Base-by-base conservation (phyloP, 2,329 filamentous ascomycete genomes). In the Colletotrichum australisinense region DNA sequence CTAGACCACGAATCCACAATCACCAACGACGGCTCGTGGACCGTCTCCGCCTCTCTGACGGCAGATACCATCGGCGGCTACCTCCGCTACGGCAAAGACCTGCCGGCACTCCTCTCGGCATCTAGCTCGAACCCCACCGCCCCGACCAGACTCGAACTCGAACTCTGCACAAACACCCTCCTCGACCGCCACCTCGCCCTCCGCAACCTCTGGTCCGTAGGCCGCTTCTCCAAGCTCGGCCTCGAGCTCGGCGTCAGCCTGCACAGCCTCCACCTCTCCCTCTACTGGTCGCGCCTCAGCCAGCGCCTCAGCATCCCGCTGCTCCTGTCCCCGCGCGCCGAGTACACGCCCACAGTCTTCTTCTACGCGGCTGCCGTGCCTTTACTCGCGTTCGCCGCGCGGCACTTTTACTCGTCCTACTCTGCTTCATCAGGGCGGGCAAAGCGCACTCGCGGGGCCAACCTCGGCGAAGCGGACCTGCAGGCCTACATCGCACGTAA, bases 241-340 rank as follows among this genome's bases (percentile, higher is more conserved):
- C 77, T 88, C 42, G 86, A 88, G 69, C 74, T 88, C 14, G 84
- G 83, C 19, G 75, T 87, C 46, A 83, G 82, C 63, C 78, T 79
- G 2, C 80, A 81, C 74, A 83, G 81, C 68, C 75, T 87, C n/a
- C 83, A 86, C 69, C 70, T 87, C 57, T 86, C 85, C 11, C 77
- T 86, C 2, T 86, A 87, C 79, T 86, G 85, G 84, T 86, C 86
- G 2, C 83, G 84, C 1, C 81, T 86, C 30, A 82, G 81, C 30
- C 86, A 87, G 76, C 82, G 84, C 19, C 77, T 88, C 75, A 82
- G 81, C 71, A 63, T 88, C 30, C 86, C 86, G 2, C 74, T 88
- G 30, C 76, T 86, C 35, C 76, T 87, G 42, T 81, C 83, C 7
- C 78, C 81, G 26, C 76, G 76, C 24, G 67, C 78, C 49, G 70